Base-by-base conservation (phyloP, 2,329 filamentous ascomycete genomes). In the Fusarium camptoceras region DNA sequence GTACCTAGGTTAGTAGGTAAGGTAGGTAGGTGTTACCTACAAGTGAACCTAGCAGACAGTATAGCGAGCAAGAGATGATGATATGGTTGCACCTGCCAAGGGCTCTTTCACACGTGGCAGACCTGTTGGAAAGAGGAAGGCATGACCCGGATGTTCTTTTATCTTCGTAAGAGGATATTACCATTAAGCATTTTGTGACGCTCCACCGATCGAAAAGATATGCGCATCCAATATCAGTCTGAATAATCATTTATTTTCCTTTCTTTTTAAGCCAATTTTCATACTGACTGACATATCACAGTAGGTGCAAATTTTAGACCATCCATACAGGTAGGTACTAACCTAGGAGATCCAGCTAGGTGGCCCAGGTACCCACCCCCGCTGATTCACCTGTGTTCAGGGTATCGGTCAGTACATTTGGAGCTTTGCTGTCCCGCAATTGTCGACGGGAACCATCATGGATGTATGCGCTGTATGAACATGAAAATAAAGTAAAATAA, bases 361-460 rank as follows among this genome's bases (percentile, higher is more conserved):
- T 37, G 34, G 15, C 15, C 18, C 20, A 22, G 18, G 51, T 70
- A 55, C 44, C 67, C 66, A 70, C 67, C 67, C 67, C 66, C 67
- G 44, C 66, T 46, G 48, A 70, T 31, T 67, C 48, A 42, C 20
- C 54, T 59, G 50, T 64, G 46, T 27, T 41, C 47, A 66, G 55
- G 46, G 66, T 68, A 37, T 24, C 30, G 31, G 44, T 16, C n/a
- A 55, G 42, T 15, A 28, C 18, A 41, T 46, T 31, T 64, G 28
- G 25, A 60, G 31, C 55, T 42, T 44, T 30, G 37, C 58, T 18
- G 41, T 56, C 44, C 25, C 48, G 7, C 58, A 41, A 34, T 43
- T 42, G 18, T 50, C 24, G 30, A 50, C 16, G 24, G 43, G 39
- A 51, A 43, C 39, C 46, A 30, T 48, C 48, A 27, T 68, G 48